phyloP scores from a whole-genome alignment of 108 stramenopile genomes.

The Pelagomonas calceolata region DNA sequence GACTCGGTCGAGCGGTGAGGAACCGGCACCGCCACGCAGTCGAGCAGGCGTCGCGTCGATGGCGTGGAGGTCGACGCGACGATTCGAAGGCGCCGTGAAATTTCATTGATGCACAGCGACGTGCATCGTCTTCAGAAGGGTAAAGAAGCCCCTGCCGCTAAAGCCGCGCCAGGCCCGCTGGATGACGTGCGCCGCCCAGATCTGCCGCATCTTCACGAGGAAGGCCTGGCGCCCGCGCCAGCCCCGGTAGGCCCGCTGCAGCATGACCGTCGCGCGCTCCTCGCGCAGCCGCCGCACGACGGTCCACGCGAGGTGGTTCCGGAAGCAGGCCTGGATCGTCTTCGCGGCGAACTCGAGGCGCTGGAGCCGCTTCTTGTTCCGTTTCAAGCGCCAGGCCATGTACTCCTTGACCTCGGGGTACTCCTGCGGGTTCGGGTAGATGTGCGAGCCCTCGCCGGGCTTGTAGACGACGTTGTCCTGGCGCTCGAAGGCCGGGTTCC shows the following conservation, averaged over 20 bases:
- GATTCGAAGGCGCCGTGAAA: too few relatives aligned
- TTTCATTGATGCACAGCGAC: too few relatives aligned
- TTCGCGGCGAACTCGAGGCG: constrained; percentile 48
- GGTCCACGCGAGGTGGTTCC: constrained; percentile 51
- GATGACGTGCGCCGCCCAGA: constrained; percentile 67
- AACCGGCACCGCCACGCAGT: too few relatives aligned
- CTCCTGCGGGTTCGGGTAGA: constrained; percentile 41
- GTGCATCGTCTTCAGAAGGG: constrained; percentile 20
- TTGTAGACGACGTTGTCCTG: constrained; percentile 38
- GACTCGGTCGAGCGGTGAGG: too few relatives aligned
- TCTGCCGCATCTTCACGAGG: constrained; percentile 37
- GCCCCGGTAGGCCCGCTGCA: constrained; percentile 56
- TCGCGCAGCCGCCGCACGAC: constrained; percentile 46
- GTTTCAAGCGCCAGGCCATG: constrained; percentile 68
- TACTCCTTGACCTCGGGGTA: constrained; percentile 71
- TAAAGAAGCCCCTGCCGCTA: constrained; percentile 25
- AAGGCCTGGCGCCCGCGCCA: constrained; percentile 51
- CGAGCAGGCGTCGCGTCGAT: too few relatives aligned
- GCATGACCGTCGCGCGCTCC: constrained; percentile 41
- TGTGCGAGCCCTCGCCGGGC: constrained; percentile 18
- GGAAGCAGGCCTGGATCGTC: constrained; percentile 49
- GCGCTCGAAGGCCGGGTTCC: constrained; percentile 41
- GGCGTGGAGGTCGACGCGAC: too few relatives aligned
- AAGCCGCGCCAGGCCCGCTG: constrained; percentile 63
- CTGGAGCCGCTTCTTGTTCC: constrained; percentile 61